Base-by-base conservation (phyloP, 257 asterid genomes). In the Buddleja alternifolia region DNA sequence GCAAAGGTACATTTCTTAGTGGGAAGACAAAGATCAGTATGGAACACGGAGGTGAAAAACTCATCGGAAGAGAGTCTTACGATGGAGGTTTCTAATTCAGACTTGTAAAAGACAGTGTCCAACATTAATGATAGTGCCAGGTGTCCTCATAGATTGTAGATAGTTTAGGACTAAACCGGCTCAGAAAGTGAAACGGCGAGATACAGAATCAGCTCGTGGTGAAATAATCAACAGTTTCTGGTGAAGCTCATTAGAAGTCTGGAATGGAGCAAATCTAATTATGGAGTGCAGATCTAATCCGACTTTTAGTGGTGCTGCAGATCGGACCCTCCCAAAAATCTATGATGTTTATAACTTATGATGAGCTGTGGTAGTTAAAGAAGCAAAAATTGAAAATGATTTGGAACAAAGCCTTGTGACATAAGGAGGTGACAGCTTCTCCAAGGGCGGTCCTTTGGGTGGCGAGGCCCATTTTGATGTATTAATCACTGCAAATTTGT, bases 401-500 rank as follows among this genome's bases (percentile, higher is more conserved):
- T 19, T 63, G 81, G 82, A 77, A 57, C 61, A 68, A 70, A 57
- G 78, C 66, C 61, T 59, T 75, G 70, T 0, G 71, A 57, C 77
- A 55, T 63, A 72, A 82, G 64, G 80, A 73, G 63, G 83, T 59
- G 44, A 50, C 25, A 58, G 71, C 74, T 52, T 45, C 70, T 45
- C 69, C 32, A 10, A 63, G 24, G 45, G 77, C 72, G 77, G 87
- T 51, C 73, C 39, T 68, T 56, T 68, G 60, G 80, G 71, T 10
- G 75, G 69, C n/a, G 73, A 72, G 77, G 81, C 50, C 52, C 67
- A 23, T 60, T 56, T 65, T 63, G 93, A 84, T 80, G n/a, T n/a
- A n/a, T 71, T 93, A 72, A 71, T 84, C 82, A 85, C 58, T 78
- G 85, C 82, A 78, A 76, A 71, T 87, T 87, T 82, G 83, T 61